Base-by-base conservation (phyloP, 192 early-diverging fungal species). In the Phycomyces blakesleeanus region DNA sequence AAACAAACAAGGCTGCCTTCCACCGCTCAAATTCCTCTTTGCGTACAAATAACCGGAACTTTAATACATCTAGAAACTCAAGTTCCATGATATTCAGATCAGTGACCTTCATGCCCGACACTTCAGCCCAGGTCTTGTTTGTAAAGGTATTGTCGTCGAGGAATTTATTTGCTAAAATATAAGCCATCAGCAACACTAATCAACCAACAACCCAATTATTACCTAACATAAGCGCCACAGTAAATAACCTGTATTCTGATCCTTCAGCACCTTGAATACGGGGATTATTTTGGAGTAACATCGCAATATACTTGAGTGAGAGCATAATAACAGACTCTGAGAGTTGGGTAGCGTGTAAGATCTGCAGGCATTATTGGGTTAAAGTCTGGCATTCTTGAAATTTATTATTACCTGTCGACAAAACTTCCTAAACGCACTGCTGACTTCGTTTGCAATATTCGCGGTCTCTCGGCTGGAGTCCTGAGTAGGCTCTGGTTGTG, bases 61-160 rank as follows among this genome's bases (percentile, higher is more conserved):
- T 78, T 51, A 94, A 81, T 18, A 87, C 86, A 41, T 76, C 72
- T 67, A 94, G 66, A 71, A 94, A 91, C 69, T 93, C 91, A 54
- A 91, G 79, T 79, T 91, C 91, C 76, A 92, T 88, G 26, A 90
- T 85, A 57, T 88, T 87, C 24, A 95, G 74, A 68, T 95, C 91
- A 51, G 80, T 71, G 42, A 91, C 81, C 12, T 90, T 90, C 72
- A 95, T 90, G 26, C 85, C 81, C n/a, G 87, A 89, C 14, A 95
- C 86, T 67, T 91, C 87, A 14, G 88, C 83, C 93, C 93, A 95
- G 1, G 93, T 93, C 73, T 86, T 82, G 71, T 91, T 93, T 20
- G 92, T 89, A 64, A 89, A 95, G 16, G 91, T 93, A 76, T 94
- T 92, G 74, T 95, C 93, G 50, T 91, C 85, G n/a, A 90, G 76